phyloP scores from a whole-genome alignment of 2,329 filamentous ascomycete species.

The Nemania sp. region DNA sequence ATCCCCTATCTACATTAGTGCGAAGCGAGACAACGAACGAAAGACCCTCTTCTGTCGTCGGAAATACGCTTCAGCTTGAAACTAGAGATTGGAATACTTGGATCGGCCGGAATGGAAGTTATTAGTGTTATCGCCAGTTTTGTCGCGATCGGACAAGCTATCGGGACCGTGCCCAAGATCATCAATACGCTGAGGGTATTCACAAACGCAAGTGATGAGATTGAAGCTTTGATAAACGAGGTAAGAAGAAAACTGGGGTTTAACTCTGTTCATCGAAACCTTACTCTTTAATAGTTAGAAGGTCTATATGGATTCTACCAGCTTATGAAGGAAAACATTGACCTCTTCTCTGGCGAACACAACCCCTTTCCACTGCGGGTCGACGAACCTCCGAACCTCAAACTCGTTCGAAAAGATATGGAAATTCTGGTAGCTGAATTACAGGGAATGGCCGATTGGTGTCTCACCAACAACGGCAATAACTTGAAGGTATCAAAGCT shows the following conservation, averaged over 20 bases:
- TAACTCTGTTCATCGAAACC: not conserved
- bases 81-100: too few relatives aligned
- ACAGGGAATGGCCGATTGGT: not conserved
- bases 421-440: not conserved
- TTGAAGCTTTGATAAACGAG: conserved; percentile 18
- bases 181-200: conserved; percentile 11
- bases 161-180: conserved; percentile 23
- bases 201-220: conserved; percentile 11
- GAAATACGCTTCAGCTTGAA: too few relatives aligned
- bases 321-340: conserved; percentile 6
- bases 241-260: not conserved
- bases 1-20: too few relatives aligned
- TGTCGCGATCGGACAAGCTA: conserved; percentile 28
- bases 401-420: not conserved
- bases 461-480: not conserved
- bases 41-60: too few relatives aligned
- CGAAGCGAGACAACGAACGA: too few relatives aligned
- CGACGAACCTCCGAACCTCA: conserved; percentile 4
- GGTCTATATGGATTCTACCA: conserved; percentile 9
- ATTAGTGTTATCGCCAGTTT: conserved; percentile 26
- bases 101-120: too few relatives aligned
- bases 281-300: conserved; percentile 6
- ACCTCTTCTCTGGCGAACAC: conserved; percentile 11
- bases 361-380: not conserved
- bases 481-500: not conserved